Conservation (phyloP, 2,329 filamentous ascomycete genomes). For the Lecanicillium sp. region DNA sequence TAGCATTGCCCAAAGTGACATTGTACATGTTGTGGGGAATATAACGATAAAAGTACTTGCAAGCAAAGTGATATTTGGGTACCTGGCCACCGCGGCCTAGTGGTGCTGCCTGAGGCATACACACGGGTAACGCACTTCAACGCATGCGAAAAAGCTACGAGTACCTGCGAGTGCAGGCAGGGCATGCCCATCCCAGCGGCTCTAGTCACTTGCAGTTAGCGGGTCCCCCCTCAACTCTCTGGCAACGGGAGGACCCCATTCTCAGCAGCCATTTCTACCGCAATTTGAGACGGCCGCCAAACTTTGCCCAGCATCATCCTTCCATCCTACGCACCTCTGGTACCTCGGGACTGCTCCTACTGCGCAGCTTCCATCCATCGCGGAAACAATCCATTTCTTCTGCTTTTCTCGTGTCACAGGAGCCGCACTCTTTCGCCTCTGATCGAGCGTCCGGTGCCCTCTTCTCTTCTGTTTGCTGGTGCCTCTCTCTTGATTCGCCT, state of each 20-base stretch:
- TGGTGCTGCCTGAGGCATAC: conserved; percentile 20
- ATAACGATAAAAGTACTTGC: no score
- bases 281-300: conserved; percentile 6
- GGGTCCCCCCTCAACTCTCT: conserved; percentile 6
- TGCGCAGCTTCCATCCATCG: conserved; percentile 4
- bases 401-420: neutral
- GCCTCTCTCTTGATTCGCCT: conserved; percentile 10
- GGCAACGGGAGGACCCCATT: conserved; percentile 9
- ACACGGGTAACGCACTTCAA: conserved; percentile 2
- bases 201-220: conserved; percentile 1
- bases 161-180: no score
- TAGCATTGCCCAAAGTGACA: no score
- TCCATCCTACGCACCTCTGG: conserved; percentile 6
- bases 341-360: conserved; percentile 2
- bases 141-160: no score
- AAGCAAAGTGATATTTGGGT: no score
- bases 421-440: neutral
- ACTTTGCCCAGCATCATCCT: conserved; percentile 6
- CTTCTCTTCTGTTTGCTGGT: conserved; percentile 1
- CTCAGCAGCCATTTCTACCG: conserved; percentile 5
- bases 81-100: no score
- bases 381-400: neutral
- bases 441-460: neutral
- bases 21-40: no score
- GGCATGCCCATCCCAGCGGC: no score